Conservation (phyloP, 306 rosid genomes). For the Gastrolobium bilobum region DNA sequence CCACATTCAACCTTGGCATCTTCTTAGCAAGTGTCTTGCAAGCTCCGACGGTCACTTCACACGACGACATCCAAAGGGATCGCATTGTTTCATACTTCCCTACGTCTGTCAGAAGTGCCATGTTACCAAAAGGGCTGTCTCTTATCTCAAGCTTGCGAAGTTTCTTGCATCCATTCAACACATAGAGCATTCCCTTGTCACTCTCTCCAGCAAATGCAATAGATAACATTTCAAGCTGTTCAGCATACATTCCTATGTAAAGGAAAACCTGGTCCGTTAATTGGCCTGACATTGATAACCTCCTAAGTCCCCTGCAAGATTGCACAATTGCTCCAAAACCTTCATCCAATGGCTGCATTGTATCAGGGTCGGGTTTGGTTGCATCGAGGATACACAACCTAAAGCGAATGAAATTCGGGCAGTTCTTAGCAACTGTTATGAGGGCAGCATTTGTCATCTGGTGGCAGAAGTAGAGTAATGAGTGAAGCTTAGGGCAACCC, state of each 20-base stretch:
- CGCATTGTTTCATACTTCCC: conserved; percentile 99
- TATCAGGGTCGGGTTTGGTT: conserved; percentile 72
- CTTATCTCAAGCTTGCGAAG: conserved; percentile 94
- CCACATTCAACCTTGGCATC: conserved; percentile 90
- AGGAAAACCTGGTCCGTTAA: conserved; percentile 84
- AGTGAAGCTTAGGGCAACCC: conserved; percentile 90
- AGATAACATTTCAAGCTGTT: conserved; percentile 91
- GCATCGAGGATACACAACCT: conserved; percentile 85
- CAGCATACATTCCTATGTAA: conserved; percentile 91
- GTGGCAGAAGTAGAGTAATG: conserved; percentile 87
- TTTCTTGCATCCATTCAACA: conserved; percentile 94
- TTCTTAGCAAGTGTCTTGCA: conserved; percentile 77
- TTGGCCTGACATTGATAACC: conserved; percentile 80
- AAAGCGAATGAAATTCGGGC: conserved; percentile 87
- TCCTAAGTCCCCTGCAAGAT: conserved; percentile 81
- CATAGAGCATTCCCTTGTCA: conserved; percentile 90
- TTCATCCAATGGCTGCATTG: conserved; percentile 83
- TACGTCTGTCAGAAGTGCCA: conserved; percentile 83
- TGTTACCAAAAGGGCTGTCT: conserved; percentile 87
- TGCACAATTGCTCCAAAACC: conserved; percentile 97
- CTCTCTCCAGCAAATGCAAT: conserved; percentile 91
- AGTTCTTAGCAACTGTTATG: conserved; percentile 83
- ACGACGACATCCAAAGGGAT: conserved; percentile 99
- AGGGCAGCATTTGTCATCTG: conserved; percentile 99
- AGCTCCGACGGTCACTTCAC: conserved; percentile 81